phyloP scores from a whole-genome alignment of 2,329 filamentous ascomycete genomes.

The Talaromyces marneffei region DNA sequence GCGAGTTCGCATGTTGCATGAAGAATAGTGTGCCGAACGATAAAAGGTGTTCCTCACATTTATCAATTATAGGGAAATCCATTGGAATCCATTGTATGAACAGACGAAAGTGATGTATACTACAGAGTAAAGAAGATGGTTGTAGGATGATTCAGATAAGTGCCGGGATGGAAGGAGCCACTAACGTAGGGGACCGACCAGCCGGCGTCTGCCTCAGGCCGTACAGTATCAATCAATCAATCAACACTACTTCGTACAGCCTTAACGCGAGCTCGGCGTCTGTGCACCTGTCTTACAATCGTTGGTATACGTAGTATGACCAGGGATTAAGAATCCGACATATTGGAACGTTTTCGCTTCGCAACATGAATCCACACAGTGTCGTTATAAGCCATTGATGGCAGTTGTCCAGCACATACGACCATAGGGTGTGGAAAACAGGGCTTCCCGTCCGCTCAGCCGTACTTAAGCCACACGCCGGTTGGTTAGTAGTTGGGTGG shows the following conservation, averaged over 20 bases:
- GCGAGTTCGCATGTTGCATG: neutral
- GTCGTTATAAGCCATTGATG: neutral
- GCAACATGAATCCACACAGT: neutral
- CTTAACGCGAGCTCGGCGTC: neutral
- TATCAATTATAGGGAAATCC: neutral
- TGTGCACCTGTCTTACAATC: too few relatives aligned
- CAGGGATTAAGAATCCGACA: too few relatives aligned
- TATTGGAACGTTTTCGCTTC: too few relatives aligned
- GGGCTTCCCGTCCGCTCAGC: slow-evolving; percentile 19
- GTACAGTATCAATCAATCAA: neutral
- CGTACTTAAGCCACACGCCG: slow-evolving; percentile 28
- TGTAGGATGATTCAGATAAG: neutral
- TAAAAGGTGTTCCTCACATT: neutral
- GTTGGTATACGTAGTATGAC: too few relatives aligned
- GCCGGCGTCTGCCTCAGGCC: too few relatives aligned
- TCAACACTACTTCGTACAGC: too few relatives aligned
- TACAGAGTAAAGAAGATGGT: neutral
- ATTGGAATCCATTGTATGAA: neutral
- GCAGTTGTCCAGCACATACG: neutral
- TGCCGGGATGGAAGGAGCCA: neutral
- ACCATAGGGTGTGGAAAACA: slow-evolving; percentile 19
- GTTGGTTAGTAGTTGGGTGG: slow-evolving; percentile 45
- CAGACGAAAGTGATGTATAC: neutral
- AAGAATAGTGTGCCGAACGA: too few relatives aligned
- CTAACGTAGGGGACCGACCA: neutral